phyloP scores from a whole-genome alignment of 2,329 filamentous ascomycete species.

The Emydomyces testavorans region DNA sequence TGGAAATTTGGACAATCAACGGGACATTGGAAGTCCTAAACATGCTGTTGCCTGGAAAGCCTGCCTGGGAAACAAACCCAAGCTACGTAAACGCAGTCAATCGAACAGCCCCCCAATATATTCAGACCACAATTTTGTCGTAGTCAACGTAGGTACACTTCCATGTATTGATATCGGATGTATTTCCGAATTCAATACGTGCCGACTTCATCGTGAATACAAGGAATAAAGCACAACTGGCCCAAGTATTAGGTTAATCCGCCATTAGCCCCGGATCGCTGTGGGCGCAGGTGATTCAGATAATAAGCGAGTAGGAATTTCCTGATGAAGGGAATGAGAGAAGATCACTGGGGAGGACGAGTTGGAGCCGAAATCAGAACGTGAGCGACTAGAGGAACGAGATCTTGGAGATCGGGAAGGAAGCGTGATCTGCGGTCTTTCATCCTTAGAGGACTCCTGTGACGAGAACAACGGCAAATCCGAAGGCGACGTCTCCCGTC shows the following conservation, averaged over 20 bases:
- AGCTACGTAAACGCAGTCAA: neutral
- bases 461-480: conserved; percentile 1
- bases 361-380: conserved; percentile 31
- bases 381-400: conserved; percentile 32
- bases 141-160: neutral
- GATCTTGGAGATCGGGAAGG: conserved; percentile 30
- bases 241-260: neutral
- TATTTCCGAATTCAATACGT: neutral
- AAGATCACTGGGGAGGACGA: conserved; percentile 30
- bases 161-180: neutral
- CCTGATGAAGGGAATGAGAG: conserved; percentile 34
- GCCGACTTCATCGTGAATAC: neutral
- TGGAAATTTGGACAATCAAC: neutral
- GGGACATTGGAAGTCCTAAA: neutral
- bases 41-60: too few relatives aligned
- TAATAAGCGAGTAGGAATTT: conserved; percentile 35
- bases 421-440: conserved; percentile 18
- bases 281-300: conserved; percentile 38
- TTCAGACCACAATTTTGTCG: neutral
- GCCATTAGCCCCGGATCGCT: conserved; percentile 26
- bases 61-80: too few relatives aligned
- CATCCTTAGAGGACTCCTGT: neutral
- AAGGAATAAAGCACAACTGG: neutral
- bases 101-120: conserved; percentile 2
- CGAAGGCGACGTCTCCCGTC: conserved; percentile 6